Conservation (phyloP, 768 basidiomycete species). For the Mycena floridula region DNA sequence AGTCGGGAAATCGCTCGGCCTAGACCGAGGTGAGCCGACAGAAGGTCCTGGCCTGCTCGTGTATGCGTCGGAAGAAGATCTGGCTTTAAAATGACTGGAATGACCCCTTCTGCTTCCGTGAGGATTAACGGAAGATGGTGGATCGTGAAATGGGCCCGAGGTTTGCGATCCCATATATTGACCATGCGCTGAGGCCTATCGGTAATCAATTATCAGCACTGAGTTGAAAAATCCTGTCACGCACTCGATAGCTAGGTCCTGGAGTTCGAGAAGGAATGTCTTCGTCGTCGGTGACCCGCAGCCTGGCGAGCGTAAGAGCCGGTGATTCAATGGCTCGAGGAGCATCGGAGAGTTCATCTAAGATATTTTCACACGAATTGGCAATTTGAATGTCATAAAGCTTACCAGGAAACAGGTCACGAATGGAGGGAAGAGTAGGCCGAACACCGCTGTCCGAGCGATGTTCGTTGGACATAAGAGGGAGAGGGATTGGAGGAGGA, state of each 20-base stretch:
- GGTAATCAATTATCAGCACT: no score
- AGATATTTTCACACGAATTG: not conserved
- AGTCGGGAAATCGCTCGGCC: no score
- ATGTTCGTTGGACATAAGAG: conserved; percentile 6
- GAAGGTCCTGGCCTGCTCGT: no score
- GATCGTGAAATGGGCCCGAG: conserved; percentile 1
- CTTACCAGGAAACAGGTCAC: conserved; percentile 60
- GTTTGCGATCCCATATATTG: no score
- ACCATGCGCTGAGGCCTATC: no score
- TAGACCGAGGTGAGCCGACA: no score
- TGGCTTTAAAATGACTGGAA: no score
- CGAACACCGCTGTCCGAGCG: conserved; percentile 27
- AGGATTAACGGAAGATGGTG: not conserved
- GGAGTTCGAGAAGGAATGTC: conserved; percentile 10
- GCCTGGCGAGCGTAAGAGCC: conserved; percentile 35
- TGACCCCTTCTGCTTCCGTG: not conserved
- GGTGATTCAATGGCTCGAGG: conserved; percentile 30
- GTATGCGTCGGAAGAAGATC: no score
- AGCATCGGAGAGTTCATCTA: conserved; percentile 44
- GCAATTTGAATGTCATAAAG: not conserved
- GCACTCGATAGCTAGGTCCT: not conserved
- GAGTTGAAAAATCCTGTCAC: not conserved
- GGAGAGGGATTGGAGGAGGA: conserved; percentile 3
- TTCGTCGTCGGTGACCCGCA: conserved; percentile 34
- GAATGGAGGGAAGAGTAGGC: conserved; percentile 66